Evolutionary conservation across 352 stramenopile species (phyloP), one percentile per base, ranked within the genome.

Genomic region (Globisporangium mamillatum): DNA sequence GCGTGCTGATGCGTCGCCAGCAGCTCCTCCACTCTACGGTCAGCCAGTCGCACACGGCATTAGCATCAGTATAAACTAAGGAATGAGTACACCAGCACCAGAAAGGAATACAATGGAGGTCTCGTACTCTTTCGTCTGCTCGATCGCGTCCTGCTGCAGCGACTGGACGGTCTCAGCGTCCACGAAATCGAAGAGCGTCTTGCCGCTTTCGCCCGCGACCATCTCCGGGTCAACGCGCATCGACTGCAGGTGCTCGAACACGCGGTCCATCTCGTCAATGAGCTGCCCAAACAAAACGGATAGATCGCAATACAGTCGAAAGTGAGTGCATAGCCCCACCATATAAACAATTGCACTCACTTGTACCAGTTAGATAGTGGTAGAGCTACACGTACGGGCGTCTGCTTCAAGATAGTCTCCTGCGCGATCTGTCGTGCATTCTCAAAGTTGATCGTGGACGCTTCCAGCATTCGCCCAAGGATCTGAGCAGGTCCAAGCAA

Each of bases 121-220:
- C 22, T 73, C 76, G 29, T 60, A 92, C 83, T 91, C 85, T 67
- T 82, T 90, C 22, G 78, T 80, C 67, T 91, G 88, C 38, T 91
- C 81, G 20, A 85, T 58, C 20, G 88, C 79, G 62, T 95, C 86
- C 50, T 92, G 84, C 63, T 95, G 84, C 18, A 95, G 64, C 5
- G 82, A 86, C 48, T 90, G 76, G 14, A 95, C 88, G 6, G 88
- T 92, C 54, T 94, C 88, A 2, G 86, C 83, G 59, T 95, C 88
- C 3, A 95, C 70, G 69, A 91, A 95, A 73, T 95, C 88, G 52
- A 92, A 95, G 10, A 95, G 75, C 46, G 88, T 93, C 70, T 94
- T 93, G 61, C 70, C 75, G 7, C 36, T 62, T 50, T 93, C 82
- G 8, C 74, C 79, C 18, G 65, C 73, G 41, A 87, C 78, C 72